These are phyloP conservation scores for sweet orange (Citrus sinensis) DNA, from an alignment of 345 rosid species.

Conservation along the genomic window DVS_A1.0 CM039161.1:18083001-18083500, in stretches of 20 bases:
- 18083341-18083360: neutral
- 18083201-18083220: neutral
- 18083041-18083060: neutral
- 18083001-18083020: too few relatives aligned
- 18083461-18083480: too few relatives aligned
- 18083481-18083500: too few relatives aligned
- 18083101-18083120: neutral
- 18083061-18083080: neutral
- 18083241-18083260: neutral
- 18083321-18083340: neutral
- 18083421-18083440: neutral
- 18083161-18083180: neutral
- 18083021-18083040: too few relatives aligned
- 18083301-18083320: neutral
- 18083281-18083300: neutral
- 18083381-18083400: neutral
- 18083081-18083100: neutral
- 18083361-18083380: neutral
- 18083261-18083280: too few relatives aligned
- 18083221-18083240: neutral
- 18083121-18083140: neutral
- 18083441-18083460: neutral
- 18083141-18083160: neutral
- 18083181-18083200: neutral
- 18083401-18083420: neutral